Evolutionary conservation across 2,329 filamentous ascomycete genomes (phyloP).

Genomic region (Elsinoe ampelina): DNA sequence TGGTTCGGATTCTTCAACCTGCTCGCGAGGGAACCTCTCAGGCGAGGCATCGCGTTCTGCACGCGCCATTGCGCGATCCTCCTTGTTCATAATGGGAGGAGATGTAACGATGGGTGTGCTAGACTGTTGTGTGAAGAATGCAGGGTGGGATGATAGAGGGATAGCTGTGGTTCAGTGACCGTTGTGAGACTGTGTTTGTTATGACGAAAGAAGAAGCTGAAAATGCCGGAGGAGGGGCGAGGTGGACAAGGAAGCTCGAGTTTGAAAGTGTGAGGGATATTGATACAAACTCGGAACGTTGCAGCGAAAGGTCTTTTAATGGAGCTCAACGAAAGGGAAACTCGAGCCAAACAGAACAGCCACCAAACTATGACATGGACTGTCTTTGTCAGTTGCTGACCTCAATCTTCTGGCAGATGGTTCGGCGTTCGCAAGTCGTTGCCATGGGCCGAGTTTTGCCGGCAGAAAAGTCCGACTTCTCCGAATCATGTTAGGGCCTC

Average conservation of each 20-base stretch:
- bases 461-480: background rate
- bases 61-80: conserved; percentile 46
- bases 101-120: background rate
- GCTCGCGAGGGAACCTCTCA: conserved; percentile 24
- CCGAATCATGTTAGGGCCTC: background rate
- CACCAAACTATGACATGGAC: background rate
- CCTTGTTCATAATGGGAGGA: conserved; percentile 35
- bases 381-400: background rate
- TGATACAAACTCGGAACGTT: background rate
- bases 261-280: background rate
- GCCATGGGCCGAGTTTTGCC: background rate
- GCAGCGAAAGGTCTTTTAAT: background rate
- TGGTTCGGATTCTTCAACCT: background rate
- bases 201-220: background rate
- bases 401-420: background rate
- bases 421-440: background rate
- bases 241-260: too few species aligned
- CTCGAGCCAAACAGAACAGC: background rate
- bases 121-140: background rate
- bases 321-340: background rate
- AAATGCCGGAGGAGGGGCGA: background rate
- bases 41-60: conserved; percentile 49
- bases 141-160: background rate
- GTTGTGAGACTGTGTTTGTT: background rate
- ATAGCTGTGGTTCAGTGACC: background rate